Evolutionary conservation across 805 yeast genomes (phyloP).

Genomic region (Sungouiella blattae): DNA sequence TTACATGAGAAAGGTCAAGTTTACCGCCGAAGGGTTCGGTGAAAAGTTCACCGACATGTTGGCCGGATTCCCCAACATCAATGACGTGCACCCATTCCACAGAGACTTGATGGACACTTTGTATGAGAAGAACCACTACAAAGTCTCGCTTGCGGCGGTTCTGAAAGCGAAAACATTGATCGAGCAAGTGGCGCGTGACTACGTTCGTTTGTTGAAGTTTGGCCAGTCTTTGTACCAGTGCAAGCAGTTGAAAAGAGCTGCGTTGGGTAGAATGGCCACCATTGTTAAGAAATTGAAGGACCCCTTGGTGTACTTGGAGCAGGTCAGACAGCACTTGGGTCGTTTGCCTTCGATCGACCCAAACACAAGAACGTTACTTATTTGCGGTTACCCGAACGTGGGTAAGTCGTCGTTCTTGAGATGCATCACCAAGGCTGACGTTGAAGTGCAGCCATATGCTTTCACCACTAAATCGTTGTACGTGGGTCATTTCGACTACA

Average conservation of each 20-base stretch:
- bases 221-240: slow-evolving; percentile 98
- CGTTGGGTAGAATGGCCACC: slow-evolving; percentile 99
- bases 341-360: slow-evolving; percentile 98
- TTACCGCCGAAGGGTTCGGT: slow-evolving; percentile 91
- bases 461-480: slow-evolving; percentile 96
- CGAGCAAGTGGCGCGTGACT: slow-evolving; percentile 96
- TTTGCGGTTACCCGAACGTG: slow-evolving; percentile 98
- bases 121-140: slow-evolving; percentile 97
- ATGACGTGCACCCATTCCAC: slow-evolving; percentile 98
- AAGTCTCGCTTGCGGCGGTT: slow-evolving; percentile 91
- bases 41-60: slow-evolving; percentile 88
- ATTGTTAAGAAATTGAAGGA: slow-evolving; percentile 93
- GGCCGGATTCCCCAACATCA: slow-evolving; percentile 90
- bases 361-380: slow-evolving; percentile 92
- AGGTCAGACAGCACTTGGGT: slow-evolving; percentile 98
- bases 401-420: slow-evolving; percentile 95
- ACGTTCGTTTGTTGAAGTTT: slow-evolving; percentile 87
- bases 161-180: slow-evolving; percentile 90
- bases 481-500: slow-evolving; percentile 98
- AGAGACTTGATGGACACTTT: slow-evolving; percentile 96
- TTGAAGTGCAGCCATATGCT: slow-evolving; percentile 98
- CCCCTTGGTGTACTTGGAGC: slow-evolving; percentile 89
- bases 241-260: slow-evolving; percentile 97
- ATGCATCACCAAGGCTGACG: slow-evolving; percentile 96
- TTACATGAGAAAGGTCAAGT: slow-evolving; percentile 97